Evolutionary conservation across 495 filamentous ascomycete species (phyloP).

Genomic region (Pseudevernia furfuracea): DNA sequence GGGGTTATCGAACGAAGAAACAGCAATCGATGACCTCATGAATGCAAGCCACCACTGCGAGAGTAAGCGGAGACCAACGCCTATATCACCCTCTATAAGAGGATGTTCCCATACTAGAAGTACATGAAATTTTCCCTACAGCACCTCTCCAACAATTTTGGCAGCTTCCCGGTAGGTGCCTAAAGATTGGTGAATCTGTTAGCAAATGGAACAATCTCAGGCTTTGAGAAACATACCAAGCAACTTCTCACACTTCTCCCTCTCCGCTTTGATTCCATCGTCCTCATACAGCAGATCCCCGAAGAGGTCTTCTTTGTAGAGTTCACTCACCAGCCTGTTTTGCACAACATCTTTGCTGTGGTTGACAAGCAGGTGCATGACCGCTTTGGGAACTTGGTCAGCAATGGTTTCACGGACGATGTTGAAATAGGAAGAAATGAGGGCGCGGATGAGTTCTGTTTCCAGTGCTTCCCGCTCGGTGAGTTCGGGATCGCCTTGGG

Average conservation of each 20-base stretch:
- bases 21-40: neutral
- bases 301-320: conserved; percentile 92
- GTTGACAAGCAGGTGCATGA: conserved; percentile 98
- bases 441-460: conserved; percentile 89
- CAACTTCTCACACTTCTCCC: conserved; percentile 95
- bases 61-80: conserved; percentile 17
- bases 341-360: conserved; percentile 96
- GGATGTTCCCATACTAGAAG: neutral
- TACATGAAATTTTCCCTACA: conserved; percentile 28
- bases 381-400: conserved; percentile 95
- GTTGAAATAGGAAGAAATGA: conserved; percentile 97
- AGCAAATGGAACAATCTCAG: neutral
- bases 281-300: conserved; percentile 94
- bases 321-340: conserved; percentile 88
- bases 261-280: conserved; percentile 90
- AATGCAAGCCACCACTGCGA: conserved; percentile 11
- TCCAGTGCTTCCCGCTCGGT: conserved; percentile 95
- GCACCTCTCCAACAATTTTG: conserved; percentile 93
- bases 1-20: neutral
- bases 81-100: conserved; percentile 3
- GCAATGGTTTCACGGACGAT: conserved; percentile 96
- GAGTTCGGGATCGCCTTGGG: conserved; percentile 60
- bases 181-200: neutral
- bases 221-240: conserved; percentile 39
- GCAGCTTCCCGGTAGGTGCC: conserved; percentile 89